Evolutionary conservation across 768 basidiomycete species (phyloP).

Genomic region (Cyathus striatus): DNA sequence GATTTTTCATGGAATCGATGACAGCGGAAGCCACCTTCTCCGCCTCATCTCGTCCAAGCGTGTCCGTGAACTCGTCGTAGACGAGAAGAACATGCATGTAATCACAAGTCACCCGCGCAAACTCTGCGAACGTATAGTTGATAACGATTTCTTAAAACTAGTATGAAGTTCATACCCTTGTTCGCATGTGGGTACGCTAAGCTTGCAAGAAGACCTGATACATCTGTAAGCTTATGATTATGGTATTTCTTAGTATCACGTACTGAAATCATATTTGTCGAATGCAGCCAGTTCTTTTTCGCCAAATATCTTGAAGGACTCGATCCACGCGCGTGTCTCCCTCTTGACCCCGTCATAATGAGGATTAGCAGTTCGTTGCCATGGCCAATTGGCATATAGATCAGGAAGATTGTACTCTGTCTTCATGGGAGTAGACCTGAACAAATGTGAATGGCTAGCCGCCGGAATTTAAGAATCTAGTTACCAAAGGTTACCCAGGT

Average conservation of each 20-base stretch:
- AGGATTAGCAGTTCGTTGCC: not conserved
- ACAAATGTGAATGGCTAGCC: too few relatives aligned
- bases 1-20: slow-evolving; percentile 15
- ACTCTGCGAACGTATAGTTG: slow-evolving; percentile 12
- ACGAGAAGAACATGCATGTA: slow-evolving; percentile 14
- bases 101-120: slow-evolving; percentile 12
- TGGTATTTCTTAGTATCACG: not conserved
- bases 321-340: slow-evolving; percentile 17
- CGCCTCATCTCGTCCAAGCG: slow-evolving; percentile 7
- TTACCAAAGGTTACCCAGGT: too few relatives aligned
- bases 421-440: too few relatives aligned
- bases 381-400: not conserved
- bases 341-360: slow-evolving; percentile 12
- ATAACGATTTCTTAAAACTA: not conserved
- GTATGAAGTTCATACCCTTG: slow-evolving; percentile 7
- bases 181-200: slow-evolving; percentile 13
- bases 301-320: slow-evolving; percentile 15
- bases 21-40: slow-evolving; percentile 9
- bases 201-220: slow-evolving; percentile 11
- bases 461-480: too few relatives aligned
- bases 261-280: slow-evolving; percentile 16
- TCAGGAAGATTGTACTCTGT: not conserved
- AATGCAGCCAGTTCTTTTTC: slow-evolving; percentile 16
- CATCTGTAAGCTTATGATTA: not conserved
- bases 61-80: slow-evolving; percentile 16